These are phyloP conservation scores for Saccharomyces uvarum DNA, from an alignment of 1,139 yeast genomes.

Conservation along the genomic window DNA sequence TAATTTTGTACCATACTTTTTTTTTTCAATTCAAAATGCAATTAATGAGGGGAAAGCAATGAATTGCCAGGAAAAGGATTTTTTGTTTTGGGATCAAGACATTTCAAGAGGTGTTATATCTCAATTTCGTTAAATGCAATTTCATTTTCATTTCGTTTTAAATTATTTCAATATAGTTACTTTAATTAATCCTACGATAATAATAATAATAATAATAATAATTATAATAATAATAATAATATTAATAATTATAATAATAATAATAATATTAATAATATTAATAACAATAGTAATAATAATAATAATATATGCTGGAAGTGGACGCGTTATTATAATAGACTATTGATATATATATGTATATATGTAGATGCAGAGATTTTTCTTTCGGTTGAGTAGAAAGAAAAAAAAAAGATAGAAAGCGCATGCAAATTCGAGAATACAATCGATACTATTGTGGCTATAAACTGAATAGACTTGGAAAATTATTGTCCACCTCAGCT, in stretches of 20 bases:
- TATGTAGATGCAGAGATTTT: not conserved
- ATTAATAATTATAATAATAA: not conserved
- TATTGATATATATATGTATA: not conserved
- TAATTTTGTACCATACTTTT: not conserved
- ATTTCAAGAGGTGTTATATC: not conserved
- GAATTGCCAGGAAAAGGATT: not conserved
- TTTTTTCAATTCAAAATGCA: not conserved
- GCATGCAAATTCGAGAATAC: not conserved
- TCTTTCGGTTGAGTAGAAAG: not conserved
- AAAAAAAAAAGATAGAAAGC: not conserved
- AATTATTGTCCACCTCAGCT: not conserved
- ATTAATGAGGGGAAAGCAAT: not conserved
- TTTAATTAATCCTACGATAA: not conserved
- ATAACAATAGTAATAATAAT: not conserved
- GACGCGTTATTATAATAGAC: not conserved
- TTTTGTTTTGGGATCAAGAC: not conserved
- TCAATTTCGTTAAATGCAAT: not conserved
- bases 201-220: constrained; percentile 60
- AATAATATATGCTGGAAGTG: not conserved
- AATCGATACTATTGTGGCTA: not conserved
- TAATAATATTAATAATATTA: not conserved
- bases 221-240: constrained; percentile 88
- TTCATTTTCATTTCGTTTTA: not conserved
- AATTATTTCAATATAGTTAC: not conserved
- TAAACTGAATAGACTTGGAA: not conserved